Conservation (phyloP, 2,329 filamentous ascomycete species). For the Colletotrichum spinosum region DNA sequence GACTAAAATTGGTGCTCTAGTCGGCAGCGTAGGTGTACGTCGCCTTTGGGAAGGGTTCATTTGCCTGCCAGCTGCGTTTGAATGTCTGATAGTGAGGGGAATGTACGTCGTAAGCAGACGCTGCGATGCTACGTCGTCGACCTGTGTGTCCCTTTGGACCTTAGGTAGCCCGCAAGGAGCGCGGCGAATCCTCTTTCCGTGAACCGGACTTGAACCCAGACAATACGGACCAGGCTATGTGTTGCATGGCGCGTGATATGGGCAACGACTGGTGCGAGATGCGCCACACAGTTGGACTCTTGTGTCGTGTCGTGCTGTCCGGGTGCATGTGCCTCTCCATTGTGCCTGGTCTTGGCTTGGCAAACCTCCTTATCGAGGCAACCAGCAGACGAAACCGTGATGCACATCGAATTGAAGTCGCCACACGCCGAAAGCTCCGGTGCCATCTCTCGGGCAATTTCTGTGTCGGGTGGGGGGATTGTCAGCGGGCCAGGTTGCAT, state of each 20-base stretch:
- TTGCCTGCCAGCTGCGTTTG: too few relatives aligned
- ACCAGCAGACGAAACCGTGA: background rate
- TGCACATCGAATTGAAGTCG: background rate
- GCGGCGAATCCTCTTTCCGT: conserved; percentile 26
- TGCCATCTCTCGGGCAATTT: too few relatives aligned
- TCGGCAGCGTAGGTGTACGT: too few relatives aligned
- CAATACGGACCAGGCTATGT: background rate
- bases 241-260: background rate
- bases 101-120: too few relatives aligned
- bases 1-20: too few relatives aligned
- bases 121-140: background rate
- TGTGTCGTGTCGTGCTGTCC: background rate
- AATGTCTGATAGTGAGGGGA: too few relatives aligned
- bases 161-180: background rate
- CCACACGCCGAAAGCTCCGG: background rate
- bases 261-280: background rate
- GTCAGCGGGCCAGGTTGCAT: background rate
- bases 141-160: background rate
- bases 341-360: conserved; percentile 12
- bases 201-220: conserved; percentile 15
- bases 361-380: background rate
- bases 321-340: background rate
- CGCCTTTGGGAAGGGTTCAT: too few relatives aligned
- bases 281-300: conserved; percentile 2
- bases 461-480: too few relatives aligned